Percentiles rank a stretch among this genome's conserved stretches.
phyloP scores from a whole-genome alignment of 148 eudicot species.

The Amaranthus hypochondriacus region DNA sequence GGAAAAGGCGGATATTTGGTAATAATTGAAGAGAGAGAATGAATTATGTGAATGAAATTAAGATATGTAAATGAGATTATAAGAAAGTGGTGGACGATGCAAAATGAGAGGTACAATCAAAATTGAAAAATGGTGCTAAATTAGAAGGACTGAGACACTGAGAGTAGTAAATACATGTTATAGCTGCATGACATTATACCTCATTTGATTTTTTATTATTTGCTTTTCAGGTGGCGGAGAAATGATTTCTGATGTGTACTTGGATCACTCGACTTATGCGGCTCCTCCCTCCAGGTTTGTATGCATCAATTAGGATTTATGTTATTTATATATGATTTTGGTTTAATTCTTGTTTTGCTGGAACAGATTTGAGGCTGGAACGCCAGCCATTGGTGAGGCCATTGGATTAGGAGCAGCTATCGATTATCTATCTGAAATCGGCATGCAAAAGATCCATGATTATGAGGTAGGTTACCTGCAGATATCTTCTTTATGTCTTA shows the following conservation, averaged over 20 bases:
- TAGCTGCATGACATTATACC: no score
- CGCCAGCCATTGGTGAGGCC: slow-evolving; percentile 94
- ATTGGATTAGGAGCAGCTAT: slow-evolving; percentile 96
- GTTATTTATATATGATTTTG: background rate
- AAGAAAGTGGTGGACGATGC: no score
- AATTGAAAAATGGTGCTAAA: no score
- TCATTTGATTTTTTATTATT: background rate
- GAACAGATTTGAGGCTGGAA: slow-evolving; percentile 93
- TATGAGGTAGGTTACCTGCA: slow-evolving; percentile 60
- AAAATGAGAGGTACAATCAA: no score
- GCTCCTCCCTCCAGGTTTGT: slow-evolving; percentile 93
- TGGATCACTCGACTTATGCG: slow-evolving; percentile 93
- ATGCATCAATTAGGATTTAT: background rate
- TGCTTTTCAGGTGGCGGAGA: slow-evolving; percentile 83
- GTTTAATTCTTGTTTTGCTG: slow-evolving; percentile 2
- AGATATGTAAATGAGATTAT: no score
- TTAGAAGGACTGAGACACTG: no score
- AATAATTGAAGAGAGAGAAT: no score
- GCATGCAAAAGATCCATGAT: slow-evolving; percentile 93
- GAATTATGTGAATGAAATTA: no score
- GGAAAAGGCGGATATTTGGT: no score
- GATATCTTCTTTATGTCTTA: background rate
- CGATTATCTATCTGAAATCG: slow-evolving; percentile 84
- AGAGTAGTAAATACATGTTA: no score
- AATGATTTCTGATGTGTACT: slow-evolving; percentile 91